These are phyloP conservation scores for Henckelia pumila DNA, from an alignment of 257 asterid species.

Conservation along the genomic window DNA sequence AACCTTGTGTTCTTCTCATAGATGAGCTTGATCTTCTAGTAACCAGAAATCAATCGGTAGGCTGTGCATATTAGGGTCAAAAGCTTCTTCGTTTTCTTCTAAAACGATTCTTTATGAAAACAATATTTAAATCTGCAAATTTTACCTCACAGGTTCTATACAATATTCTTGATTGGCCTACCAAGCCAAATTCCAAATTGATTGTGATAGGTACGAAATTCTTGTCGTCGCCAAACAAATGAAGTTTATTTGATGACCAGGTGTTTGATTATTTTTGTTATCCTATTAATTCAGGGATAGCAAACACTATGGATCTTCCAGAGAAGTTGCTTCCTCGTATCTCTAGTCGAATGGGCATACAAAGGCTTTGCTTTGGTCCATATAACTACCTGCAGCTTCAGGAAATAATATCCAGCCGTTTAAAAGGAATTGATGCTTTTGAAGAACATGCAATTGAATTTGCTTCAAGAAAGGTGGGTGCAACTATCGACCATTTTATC, in stretches of 20 bases:
- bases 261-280: constrained; percentile 16
- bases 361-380: constrained; percentile 98
- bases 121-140: constrained; percentile 31
- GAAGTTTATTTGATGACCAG: constrained; percentile 12
- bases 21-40: constrained; percentile 95
- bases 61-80: constrained; percentile 23
- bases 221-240: constrained; percentile 13
- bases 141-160: no score
- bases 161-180: no score
- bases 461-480: constrained; percentile 89
- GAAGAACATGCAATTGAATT: constrained; percentile 87
- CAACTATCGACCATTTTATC: constrained; percentile 11
- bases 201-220: constrained; percentile 69
- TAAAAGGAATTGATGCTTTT: constrained; percentile 76
- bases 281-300: constrained; percentile 63
- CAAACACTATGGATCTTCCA: constrained; percentile 99
- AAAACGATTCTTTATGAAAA: neutral
- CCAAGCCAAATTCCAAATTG: constrained; percentile 79
- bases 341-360: constrained; percentile 99
- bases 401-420: constrained; percentile 83
- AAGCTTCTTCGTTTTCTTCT: constrained; percentile 3
- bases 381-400: constrained; percentile 90
- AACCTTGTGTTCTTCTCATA: constrained; percentile 90
- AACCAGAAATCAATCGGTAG: constrained; percentile 89
- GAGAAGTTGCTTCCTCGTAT: constrained; percentile 95